Evolutionary conservation across 2,329 filamentous ascomycete genomes (phyloP).

Genomic region (Alternaria ethzedia): DNA sequence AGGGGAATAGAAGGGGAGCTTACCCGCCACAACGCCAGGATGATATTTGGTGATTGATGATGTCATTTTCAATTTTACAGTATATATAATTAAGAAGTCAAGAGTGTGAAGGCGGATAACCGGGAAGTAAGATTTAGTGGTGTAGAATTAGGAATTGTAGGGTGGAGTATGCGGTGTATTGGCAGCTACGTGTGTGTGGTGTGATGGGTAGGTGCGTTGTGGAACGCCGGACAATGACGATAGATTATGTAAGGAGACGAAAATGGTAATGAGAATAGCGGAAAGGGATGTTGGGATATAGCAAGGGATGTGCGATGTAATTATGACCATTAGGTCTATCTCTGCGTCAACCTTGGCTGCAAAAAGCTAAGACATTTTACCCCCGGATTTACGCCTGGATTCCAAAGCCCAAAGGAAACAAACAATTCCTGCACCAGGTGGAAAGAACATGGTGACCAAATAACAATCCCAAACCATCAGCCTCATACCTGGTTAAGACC

Average conservation of each 20-base stretch:
- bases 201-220: not conserved
- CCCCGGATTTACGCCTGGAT: not conserved
- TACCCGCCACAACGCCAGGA: slow-evolving; percentile 36
- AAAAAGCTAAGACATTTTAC: not conserved
- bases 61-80: not conserved
- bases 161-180: not conserved
- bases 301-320: not conserved
- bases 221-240: not conserved
- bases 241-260: not conserved
- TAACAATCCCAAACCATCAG: not conserved
- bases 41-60: not conserved
- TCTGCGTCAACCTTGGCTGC: not conserved
- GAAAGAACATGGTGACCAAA: not conserved
- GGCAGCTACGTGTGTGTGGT: not conserved
- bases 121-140: too few relatives aligned
- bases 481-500: slow-evolving; percentile 11
- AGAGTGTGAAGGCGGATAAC: too few relatives aligned
- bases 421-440: not conserved
- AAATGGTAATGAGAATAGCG: not conserved
- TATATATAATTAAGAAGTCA: rapidly evolving
- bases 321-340: not conserved
- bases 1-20: not conserved
- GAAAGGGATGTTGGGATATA: not conserved
- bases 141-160: not conserved
- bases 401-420: not conserved